These are phyloP conservation scores for Peribolospora baueri DNA, from an alignment of 768 basidiomycete genomes.

Conservation along the genomic window DNA sequence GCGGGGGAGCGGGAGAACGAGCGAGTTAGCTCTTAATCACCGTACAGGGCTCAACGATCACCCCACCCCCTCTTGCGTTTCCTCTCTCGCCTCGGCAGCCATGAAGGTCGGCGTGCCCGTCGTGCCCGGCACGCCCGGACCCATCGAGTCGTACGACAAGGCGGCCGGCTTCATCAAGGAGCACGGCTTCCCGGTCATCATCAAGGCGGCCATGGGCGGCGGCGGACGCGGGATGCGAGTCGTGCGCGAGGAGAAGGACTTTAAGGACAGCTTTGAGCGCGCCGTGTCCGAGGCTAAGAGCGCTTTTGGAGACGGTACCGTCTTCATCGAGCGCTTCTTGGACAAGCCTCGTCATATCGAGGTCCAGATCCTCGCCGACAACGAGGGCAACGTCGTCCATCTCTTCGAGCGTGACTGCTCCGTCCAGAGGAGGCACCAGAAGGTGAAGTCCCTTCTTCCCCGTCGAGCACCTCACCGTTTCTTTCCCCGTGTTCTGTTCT, in stretches of 20 bases:
- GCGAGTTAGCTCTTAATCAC: neutral
- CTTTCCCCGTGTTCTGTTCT: neutral
- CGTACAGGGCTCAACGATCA: neutral
- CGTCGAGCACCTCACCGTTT: neutral
- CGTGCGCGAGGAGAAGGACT: slow-evolving; percentile 76
- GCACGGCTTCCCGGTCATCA: slow-evolving; percentile 86
- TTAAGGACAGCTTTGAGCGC: slow-evolving; percentile 66
- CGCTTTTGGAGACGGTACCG: slow-evolving; percentile 94
- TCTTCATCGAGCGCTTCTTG: slow-evolving; percentile 94
- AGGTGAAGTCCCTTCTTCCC: slow-evolving; percentile 17
- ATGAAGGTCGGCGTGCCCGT: slow-evolving; percentile 80
- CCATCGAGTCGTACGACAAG: slow-evolving; percentile 53
- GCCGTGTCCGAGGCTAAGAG: slow-evolving; percentile 87
- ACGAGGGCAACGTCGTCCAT: slow-evolving; percentile 78
- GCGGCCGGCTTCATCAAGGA: slow-evolving; percentile 79
- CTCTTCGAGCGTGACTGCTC: slow-evolving; percentile 98
- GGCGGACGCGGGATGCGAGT: slow-evolving; percentile 92
- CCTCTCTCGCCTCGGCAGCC: slow-evolving; percentile 25
- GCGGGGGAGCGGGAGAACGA: neutral
- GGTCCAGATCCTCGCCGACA: slow-evolving; percentile 82
- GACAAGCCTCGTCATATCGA: slow-evolving; percentile 95
- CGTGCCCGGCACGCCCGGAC: slow-evolving; percentile 93
- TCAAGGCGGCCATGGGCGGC: slow-evolving; percentile 90
- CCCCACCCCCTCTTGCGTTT: neutral
- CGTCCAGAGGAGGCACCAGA: slow-evolving; percentile 91